Evolutionary conservation across 306 rosid genomes (phyloP), one percentile per base, ranked within the genome.

Genomic region (Cicer chorassanicum): DNA sequence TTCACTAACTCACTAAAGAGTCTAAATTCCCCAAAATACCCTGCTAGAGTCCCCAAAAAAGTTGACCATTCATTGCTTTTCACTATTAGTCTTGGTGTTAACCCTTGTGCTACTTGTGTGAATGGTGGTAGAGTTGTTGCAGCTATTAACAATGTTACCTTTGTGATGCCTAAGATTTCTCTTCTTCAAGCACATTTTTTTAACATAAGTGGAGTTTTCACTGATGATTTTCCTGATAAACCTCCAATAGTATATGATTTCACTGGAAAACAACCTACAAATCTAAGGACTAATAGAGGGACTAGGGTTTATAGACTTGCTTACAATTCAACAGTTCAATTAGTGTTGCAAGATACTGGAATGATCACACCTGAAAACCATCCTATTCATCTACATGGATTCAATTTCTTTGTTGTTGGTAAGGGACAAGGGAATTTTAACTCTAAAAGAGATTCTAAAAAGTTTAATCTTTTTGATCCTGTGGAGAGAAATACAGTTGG

Each of bases 141-240:
- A 0, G 83, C 84, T 68, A 75, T 93, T 64, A 93, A 90, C 79
- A 93, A 93, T 73, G 84, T 90, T 1, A 74, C 98, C 2, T 93
- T 93, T 69, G 90, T 89, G 34, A 87, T 90, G 98, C 98, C 96
- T 0, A 82, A 83, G 9, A 79, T 85, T 53, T 67, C 95, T 14
- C 95, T 93, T 11, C 96, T 93, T 12, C 91, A 93, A 61, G 95
- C 96, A 18, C 98, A 93, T 82, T 88, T 84, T 83, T 93, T 86
- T 84, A 90, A 90, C 67, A 87, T 81, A 5, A 85, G 81, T 40
- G 98, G 96, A 6, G 89, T 93, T 73, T 93, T 90, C 59, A 84
- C 85, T 0, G 91, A 90, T 54, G 98, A 93, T 79, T 93, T 93
- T 73, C 98, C 98, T 0, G 87, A 59, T 6, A 86, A 76, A 16